phyloP scores from a whole-genome alignment of 2,329 filamentous ascomycete genomes.

The Epichloe uncinata region DNA sequence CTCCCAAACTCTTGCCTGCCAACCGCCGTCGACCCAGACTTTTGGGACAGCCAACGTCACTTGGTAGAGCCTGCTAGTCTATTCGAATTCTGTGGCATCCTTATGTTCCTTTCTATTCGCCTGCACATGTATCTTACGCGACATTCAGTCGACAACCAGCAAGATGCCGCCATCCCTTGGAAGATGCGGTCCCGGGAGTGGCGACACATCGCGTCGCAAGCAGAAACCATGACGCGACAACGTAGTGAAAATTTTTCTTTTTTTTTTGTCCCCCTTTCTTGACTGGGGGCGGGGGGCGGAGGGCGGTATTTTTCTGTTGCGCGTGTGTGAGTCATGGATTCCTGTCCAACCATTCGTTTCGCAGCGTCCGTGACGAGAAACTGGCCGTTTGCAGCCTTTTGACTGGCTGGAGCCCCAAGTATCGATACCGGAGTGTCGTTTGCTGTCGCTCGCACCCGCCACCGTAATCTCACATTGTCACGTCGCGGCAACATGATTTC shows the following conservation, averaged over 20 bases:
- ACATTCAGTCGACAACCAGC: no score
- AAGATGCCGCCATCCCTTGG: neutral
- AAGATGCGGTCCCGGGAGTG: neutral
- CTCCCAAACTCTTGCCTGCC: neutral
- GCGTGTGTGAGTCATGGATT: constrained; percentile 18
- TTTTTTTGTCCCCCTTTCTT: neutral
- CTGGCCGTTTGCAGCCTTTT: constrained; percentile 19
- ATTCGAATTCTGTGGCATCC: no score
- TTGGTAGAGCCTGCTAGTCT: no score
- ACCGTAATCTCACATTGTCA: neutral
- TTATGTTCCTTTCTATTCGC: no score
- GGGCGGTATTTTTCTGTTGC: constrained; percentile 1
- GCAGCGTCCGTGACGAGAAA: constrained; percentile 13
- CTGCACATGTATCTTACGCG: no score
- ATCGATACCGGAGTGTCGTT: constrained; percentile 6
- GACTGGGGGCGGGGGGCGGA: neutral
- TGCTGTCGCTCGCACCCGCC: neutral
- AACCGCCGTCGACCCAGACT: no score
- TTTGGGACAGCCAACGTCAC: no score
- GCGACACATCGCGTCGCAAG: constrained; percentile 9
- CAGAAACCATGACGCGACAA: constrained; percentile 5
- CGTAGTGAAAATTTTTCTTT: constrained; percentile 8
- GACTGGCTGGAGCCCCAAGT: constrained; percentile 18
- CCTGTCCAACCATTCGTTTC: constrained; percentile 12
- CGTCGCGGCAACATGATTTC: neutral